Percentiles rank a stretch among this genome's conserved stretches.
phyloP scores from a whole-genome alignment of 768 basidiomycete genomes.

The Astraeus odoratus region DNA sequence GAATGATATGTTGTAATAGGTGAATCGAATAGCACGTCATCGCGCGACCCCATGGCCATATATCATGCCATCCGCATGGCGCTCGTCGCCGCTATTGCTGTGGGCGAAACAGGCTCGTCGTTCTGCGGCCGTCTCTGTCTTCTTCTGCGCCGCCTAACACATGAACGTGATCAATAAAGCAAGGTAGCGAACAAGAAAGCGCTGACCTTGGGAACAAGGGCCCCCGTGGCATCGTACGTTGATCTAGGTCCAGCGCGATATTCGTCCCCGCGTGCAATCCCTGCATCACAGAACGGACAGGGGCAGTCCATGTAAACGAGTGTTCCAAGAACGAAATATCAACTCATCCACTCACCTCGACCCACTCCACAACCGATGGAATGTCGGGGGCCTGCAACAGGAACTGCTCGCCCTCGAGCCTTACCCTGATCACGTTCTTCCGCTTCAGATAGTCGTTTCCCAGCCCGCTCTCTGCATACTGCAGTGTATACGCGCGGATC shows the following conservation, averaged over 20 bases:
- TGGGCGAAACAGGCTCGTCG: constrained; percentile 4
- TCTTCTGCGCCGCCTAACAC: constrained; percentile 22
- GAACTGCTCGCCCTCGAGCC: constrained; percentile 96
- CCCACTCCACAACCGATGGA: constrained; percentile 86
- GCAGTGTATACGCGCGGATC: constrained; percentile 71
- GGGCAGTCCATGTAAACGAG: constrained; percentile 3
- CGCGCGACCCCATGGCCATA: background rate
- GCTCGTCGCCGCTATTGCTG: background rate
- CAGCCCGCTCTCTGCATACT: constrained; percentile 88
- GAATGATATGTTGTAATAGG: background rate
- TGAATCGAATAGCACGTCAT: background rate
- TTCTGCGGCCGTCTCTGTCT: constrained; percentile 16
- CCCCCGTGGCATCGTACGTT: constrained; percentile 86
- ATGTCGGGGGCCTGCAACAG: constrained; percentile 83
- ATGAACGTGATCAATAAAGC: background rate
- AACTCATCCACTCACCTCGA: constrained; percentile 60
- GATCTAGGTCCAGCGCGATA: constrained; percentile 87
- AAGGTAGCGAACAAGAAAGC: background rate
- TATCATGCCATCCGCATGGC: background rate
- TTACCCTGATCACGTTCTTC: constrained; percentile 86
- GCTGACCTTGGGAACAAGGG: constrained; percentile 72
- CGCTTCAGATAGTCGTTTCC: constrained; percentile 94
- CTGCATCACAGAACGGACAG: constrained; percentile 29
- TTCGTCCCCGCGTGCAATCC: constrained; percentile 89
- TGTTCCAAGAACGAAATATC: background rate